Conservation (phyloP, 345 rosid genomes). For the Citrus glauca region DNA sequence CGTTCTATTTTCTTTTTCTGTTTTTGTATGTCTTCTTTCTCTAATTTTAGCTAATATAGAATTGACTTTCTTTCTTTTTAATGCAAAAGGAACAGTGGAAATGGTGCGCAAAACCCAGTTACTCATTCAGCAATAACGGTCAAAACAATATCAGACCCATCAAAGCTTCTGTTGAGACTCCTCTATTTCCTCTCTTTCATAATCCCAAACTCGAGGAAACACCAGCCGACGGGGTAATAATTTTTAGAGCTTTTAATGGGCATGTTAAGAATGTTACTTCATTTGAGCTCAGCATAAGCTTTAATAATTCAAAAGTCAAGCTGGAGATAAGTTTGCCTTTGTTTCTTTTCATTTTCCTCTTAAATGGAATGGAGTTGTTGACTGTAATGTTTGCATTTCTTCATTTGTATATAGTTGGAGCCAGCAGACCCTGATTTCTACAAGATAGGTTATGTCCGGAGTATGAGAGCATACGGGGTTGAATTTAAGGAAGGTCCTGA, state of each 20-base stretch:
- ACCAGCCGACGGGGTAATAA: slow-evolving; percentile 35
- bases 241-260: not conserved
- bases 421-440: slow-evolving; percentile 92
- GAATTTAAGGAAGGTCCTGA: slow-evolving; percentile 88
- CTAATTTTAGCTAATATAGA: not conserved
- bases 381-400: not conserved
- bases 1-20: not conserved
- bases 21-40: not conserved
- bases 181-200: slow-evolving; percentile 69
- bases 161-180: slow-evolving; percentile 47
- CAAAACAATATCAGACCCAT: slow-evolving; percentile 36
- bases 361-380: not conserved
- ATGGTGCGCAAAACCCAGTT: slow-evolving; percentile 32
- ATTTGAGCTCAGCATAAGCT: not conserved
- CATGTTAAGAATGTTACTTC: not conserved
- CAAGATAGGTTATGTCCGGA: slow-evolving; percentile 82
- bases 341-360: not conserved
- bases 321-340: not conserved
- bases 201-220: slow-evolving; percentile 47
- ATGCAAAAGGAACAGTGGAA: slow-evolving; percentile 11
- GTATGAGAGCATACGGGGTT: slow-evolving; percentile 87
- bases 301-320: not conserved
- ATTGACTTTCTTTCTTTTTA: not conserved
- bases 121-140: slow-evolving; percentile 21
- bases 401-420: slow-evolving; percentile 23